Base-by-base conservation (phyloP, 2,329 filamentous ascomycete genomes). In the Scedosporium aurantiacum region DNA sequence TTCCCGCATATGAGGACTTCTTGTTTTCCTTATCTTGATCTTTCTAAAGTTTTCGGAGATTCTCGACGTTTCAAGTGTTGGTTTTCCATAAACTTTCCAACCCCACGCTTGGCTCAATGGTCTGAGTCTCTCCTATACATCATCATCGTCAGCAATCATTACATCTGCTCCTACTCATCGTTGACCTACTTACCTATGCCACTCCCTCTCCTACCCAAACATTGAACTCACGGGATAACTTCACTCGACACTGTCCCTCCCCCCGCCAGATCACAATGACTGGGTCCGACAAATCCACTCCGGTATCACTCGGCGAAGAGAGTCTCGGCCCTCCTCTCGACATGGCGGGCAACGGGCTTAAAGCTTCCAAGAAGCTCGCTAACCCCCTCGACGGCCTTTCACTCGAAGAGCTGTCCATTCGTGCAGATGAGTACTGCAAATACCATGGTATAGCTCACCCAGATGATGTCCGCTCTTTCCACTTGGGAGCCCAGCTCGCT, bases 401-500 rank as follows among this genome's bases (percentile, higher is more conserved):
- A 3, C 37, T 16, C 3, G 56, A 25, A 7, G 40, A 59, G 47
- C 47, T 62, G 25, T 8, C n/a, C 25, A 28, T 21, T 8, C 55
- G 27, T n/a, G 60, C 56, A 4, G 52, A 57, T 3, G 55, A 25
- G 27, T 62, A 59, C 56, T 62, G 76, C 27, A 63, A 66, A 8
- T 72, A 78, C 58, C 76, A 87, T 66, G 78, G 79, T 27, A 73
- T 85, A 60, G 79, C 77, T 4, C 77, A 77, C 18, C 78, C 81
- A 21, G 78, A 81, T 14, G 82, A 86, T 66, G 71, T 84, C 37
- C 76, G 82, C 10, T 81, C 80, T 4, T 87, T 87, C 67, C 78
- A 78, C 18, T 74, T 85, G 23, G 84, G 83, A 5, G 84, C 84
- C 55, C 76, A 83, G 61, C 76, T 86, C 62, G 82, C 84, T 0